Base-by-base conservation (phyloP, 306 rosid genomes). In the Acacia crassicarpa region DNA sequence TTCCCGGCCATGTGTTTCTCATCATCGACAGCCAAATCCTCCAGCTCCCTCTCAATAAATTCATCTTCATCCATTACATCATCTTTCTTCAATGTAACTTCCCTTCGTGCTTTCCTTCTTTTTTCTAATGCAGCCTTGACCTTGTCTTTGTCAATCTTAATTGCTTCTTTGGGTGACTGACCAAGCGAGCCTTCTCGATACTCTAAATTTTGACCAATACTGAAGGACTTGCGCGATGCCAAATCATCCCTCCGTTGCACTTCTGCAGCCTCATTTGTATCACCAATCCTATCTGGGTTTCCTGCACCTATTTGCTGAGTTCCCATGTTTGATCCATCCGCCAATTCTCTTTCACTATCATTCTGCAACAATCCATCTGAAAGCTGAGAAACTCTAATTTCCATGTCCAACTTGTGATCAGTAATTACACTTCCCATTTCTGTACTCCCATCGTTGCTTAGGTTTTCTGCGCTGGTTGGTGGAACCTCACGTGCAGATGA, bases 31-130 rank as follows among this genome's bases (percentile, higher is more conserved):
- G 95, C 97, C 68, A 95, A 73, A 84, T 91, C 98, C 87, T 95
- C 99, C 25, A 95, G 89, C 84, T 93, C 97, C 86, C 88, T 87
- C 88, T 93, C 99, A 77, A 95, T 95, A 75, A 95, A 90, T 82
- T 95, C 99, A 83, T 95, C 98, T 81, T 95, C 98, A 76, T 95
- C 92, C 88, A 95, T 81, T 65, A 84, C 67, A 82, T 95, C 97
- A 82, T 92, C 97, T 80, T 88, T 91, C 89, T 91, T 95, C 68
- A 86, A 51, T 44, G 91, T 82, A 75, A 86, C 83, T 82, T 89
- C 92, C 59, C 84, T 91, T 27, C 87, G 81, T 14, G 88, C 85
- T 86, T 89, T 95, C 90, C 91, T 95, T 78, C 93, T 83, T 85
- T 92, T 95, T 84, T 93, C 98, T 73, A 93, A 32, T 5, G 95